A percentile compares a stretch with the other conserved stretches of the same genome.
These are phyloP conservation scores for Podochytrium sp. DNA, from an alignment of 192 early-diverging fungal genomes.

Conservation along the genomic window DNA sequence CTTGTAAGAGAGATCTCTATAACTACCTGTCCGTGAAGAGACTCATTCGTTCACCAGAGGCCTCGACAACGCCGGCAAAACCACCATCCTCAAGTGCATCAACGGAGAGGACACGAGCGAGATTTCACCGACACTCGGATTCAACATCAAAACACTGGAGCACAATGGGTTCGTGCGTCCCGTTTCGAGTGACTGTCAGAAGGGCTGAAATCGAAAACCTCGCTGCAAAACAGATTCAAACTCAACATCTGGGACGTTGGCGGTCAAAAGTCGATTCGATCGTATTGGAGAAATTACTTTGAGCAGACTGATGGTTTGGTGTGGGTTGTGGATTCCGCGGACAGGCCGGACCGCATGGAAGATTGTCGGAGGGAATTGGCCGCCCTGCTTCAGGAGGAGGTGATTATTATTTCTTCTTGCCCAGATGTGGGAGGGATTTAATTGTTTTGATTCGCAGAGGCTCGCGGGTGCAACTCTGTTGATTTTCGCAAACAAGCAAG, in stretches of 20 bases:
- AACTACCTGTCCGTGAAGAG: background rate
- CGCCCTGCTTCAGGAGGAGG: conserved; percentile 86
- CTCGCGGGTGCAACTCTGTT: conserved; percentile 91
- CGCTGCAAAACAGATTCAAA: conserved; percentile 60
- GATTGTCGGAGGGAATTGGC: conserved; percentile 82
- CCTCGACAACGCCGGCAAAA: conserved; percentile 99
- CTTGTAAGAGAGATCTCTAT: conserved; percentile 55
- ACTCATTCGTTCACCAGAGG: conserved; percentile 56
- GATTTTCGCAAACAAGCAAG: conserved; percentile 98
- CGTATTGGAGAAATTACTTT: conserved; percentile 99
- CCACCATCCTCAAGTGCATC: conserved; percentile 94
- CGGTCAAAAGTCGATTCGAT: conserved; percentile 94
- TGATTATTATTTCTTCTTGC: conserved; percentile 24
- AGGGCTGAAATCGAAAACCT: background rate
- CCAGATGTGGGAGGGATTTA: background rate
- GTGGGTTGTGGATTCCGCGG: conserved; percentile 98
- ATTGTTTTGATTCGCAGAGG: conserved; percentile 45
- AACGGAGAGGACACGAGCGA: conserved; percentile 90
- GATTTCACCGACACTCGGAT: conserved; percentile 95
- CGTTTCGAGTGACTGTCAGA: background rate
- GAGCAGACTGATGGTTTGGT: conserved; percentile 97
- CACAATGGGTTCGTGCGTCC: conserved; percentile 64
- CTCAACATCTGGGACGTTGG: conserved; percentile 97
- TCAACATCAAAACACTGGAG: conserved; percentile 95
- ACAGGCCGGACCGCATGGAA: conserved; percentile 74